Percentiles rank a stretch among this genome's conserved stretches.
Conservation (phyloP, 768 basidiomycete species). For the Xerocomellus dryophilus region DNA sequence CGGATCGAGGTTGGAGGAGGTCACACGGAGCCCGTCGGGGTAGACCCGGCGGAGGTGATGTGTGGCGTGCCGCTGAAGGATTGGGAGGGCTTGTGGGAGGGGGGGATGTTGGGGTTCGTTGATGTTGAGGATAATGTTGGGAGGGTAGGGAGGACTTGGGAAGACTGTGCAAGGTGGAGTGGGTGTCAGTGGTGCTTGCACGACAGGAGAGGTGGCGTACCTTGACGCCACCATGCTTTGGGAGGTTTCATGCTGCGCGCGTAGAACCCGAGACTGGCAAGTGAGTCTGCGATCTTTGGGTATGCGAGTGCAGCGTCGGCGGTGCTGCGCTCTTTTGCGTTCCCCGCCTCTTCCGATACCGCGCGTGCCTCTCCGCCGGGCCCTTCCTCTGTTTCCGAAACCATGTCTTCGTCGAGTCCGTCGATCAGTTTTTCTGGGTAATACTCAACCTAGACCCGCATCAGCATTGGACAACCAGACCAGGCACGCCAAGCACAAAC, state of each 20-base stretch:
- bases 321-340: constrained; percentile 20
- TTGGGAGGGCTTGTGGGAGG: constrained; percentile 33
- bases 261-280: constrained; percentile 58
- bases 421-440: constrained; percentile 35
- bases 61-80: constrained; percentile 42
- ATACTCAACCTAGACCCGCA: constrained; percentile 48
- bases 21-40: constrained; percentile 55
- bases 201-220: constrained; percentile 19
- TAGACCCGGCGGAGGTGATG: constrained; percentile 53
- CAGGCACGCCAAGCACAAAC: not conserved
- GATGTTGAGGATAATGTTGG: constrained; percentile 57
- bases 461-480: not conserved
- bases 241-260: constrained; percentile 60
- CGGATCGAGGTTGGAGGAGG: constrained; percentile 53
- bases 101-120: constrained; percentile 51
- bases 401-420: not conserved
- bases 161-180: constrained; percentile 5
- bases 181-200: not conserved
- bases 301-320: not conserved
- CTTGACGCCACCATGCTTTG: constrained; percentile 47
- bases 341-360: not conserved
- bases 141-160: constrained; percentile 20
- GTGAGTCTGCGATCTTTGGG: constrained; percentile 45
- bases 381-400: not conserved
- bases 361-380: constrained; percentile 4